Percentiles rank a stretch among this genome's conserved stretches.
Conservation (phyloP, 2,329 filamentous ascomycete genomes). For the Fusarium chlamydosporum region DNA sequence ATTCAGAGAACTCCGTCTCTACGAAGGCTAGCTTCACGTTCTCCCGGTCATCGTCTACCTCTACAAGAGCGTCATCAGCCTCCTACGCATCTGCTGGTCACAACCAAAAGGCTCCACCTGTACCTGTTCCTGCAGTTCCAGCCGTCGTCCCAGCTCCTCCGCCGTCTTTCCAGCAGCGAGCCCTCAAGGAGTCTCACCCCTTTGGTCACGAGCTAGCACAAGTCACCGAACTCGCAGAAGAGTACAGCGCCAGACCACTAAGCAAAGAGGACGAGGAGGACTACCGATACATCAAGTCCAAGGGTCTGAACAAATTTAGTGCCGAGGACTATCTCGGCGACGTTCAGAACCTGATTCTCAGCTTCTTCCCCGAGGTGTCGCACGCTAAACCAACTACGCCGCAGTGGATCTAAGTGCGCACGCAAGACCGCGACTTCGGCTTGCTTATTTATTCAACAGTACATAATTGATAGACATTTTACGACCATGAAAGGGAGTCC, state of each 20-base stretch:
- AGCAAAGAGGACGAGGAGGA: conserved; percentile 75
- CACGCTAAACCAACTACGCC: conserved; percentile 54
- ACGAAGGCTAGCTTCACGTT: conserved; percentile 70
- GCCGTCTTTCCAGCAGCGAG: conserved; percentile 56
- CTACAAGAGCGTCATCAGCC: conserved; percentile 65
- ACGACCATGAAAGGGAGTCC: conserved; percentile 46
- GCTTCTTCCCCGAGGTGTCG: conserved; percentile 66
- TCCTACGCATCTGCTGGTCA: conserved; percentile 57
- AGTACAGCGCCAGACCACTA: conserved; percentile 77
- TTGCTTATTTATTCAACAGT: conserved; percentile 51
- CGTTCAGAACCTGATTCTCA: conserved; percentile 77
- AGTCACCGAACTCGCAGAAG: conserved; percentile 92
- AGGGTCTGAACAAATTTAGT: conserved; percentile 79
- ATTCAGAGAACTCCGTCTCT: conserved; percentile 67
- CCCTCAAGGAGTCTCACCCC: conserved; percentile 70
- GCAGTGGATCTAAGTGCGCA: conserved; percentile 64
- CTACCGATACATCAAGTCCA: conserved; percentile 75
- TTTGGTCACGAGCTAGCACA: conserved; percentile 93
- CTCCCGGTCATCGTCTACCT: conserved; percentile 70
- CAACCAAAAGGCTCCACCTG: conserved; percentile 50
- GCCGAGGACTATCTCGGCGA: conserved; percentile 88
- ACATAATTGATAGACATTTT: conserved; percentile 53
- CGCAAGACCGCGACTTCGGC: conserved; percentile 33
- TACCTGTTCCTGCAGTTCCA: conserved; percentile 51
- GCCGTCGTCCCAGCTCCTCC: conserved; percentile 52